A percentile compares a stretch with the other conserved stretches of the same genome.
Conservation (phyloP, 2,329 filamentous ascomycete genomes). For the Ascochyta rabiei region DNA sequence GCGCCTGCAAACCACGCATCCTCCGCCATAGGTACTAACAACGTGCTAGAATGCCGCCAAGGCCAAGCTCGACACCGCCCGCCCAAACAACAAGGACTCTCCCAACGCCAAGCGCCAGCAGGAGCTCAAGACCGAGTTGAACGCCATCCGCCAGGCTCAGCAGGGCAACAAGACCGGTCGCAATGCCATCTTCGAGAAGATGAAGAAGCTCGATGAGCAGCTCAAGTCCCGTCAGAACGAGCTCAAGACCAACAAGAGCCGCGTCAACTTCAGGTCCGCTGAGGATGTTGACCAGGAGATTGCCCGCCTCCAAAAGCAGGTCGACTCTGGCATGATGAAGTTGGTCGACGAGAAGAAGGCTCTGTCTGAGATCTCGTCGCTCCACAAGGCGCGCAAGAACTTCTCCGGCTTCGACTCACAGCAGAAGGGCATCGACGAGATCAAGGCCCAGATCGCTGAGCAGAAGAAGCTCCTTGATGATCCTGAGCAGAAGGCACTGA, state of each 20-base stretch:
- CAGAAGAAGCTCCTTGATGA: conserved; percentile 90
- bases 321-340: conserved; percentile 90
- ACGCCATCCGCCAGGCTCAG: conserved; percentile 86
- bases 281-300: conserved; percentile 90
- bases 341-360: conserved; percentile 98
- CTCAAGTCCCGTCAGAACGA: conserved; percentile 84
- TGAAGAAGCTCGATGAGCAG: conserved; percentile 89
- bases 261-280: conserved; percentile 81
- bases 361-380: conserved; percentile 76
- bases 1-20: not conserved
- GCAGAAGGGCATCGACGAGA: conserved; percentile 86
- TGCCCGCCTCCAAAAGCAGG: conserved; percentile 77
- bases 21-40: conserved; percentile 16
- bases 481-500: conserved; percentile 86
- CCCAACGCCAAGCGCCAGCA: conserved; percentile 82
- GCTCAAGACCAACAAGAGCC: conserved; percentile 82
- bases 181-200: conserved; percentile 79
- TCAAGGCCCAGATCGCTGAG: conserved; percentile 85
- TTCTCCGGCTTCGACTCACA: conserved; percentile 83
- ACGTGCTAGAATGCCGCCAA: conserved; percentile 76
- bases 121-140: conserved; percentile 82
- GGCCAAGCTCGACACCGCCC: conserved; percentile 83
- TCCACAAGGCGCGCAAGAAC: conserved; percentile 89
- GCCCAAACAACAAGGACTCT: conserved; percentile 81
- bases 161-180: conserved; percentile 84